Evolutionary conservation across 305 asterid genomes (phyloP), one percentile per base, ranked within the genome.

Genomic region (Fraxinus angustifolia): DNA sequence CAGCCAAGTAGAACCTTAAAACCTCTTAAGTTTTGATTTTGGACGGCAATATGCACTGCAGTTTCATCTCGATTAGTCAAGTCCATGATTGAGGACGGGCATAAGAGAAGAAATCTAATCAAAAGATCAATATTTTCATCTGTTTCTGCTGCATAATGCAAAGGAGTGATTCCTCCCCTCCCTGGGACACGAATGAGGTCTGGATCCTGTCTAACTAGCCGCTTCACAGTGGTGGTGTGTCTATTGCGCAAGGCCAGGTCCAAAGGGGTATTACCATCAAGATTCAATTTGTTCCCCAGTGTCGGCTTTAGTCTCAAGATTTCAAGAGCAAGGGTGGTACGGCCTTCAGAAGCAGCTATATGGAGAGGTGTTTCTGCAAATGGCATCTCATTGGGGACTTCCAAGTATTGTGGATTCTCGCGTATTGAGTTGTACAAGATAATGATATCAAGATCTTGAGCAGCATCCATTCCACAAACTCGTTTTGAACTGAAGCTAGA

Each of bases 281-380:
- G 77, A 53, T 82, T 82, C 48, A 82, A 36, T 58, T 48, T 77
- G 34, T 12, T 77, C 58, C 78, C 81, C 53, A 82, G 53, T 1
- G 78, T 68, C 70, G 78, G 84, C 81, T 42, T 76, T 10, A 82
- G 65, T 4, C 38, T 76, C 21, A 76, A 45, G 23, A 82, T 53
- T 77, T 82, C 81, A n/a, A 82, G 36, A 17, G 78, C 84, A 14
- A 76, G 53, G n/a, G 50, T 53, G 19, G 84, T 77, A 10, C 58
- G 30, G 1, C 81, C 84, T 8, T 17, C 70, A 3, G 45, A 50
- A 16, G 84, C 84, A 31, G 81, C 81, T 82, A 31, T 8, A 30
- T 76, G 84, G 6, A 82, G 75, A 0, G 82, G 78, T 19, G 78
- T 80, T 17, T 80, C 71, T 2, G 28, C 75, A 53, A 71, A 80